These are phyloP conservation scores for Russula sp. DNA, from an alignment of 768 basidiomycete genomes.

Conservation along the genomic window DNA sequence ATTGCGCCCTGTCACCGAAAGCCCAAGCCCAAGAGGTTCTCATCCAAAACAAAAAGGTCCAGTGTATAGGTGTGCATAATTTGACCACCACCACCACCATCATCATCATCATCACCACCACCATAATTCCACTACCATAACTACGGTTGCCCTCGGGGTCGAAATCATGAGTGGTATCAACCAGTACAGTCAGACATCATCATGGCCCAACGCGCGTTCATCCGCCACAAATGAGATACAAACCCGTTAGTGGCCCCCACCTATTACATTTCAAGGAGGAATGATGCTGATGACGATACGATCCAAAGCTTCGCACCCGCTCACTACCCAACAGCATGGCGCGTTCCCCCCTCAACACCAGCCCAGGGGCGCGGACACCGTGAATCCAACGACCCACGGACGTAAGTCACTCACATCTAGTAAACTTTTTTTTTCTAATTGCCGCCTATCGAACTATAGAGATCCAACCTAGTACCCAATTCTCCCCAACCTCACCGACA, in stretches of 20 bases:
- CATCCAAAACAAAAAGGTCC: not conserved
- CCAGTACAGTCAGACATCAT: not conserved
- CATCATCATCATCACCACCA: not conserved
- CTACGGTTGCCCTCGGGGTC: not conserved
- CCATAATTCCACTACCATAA: not conserved
- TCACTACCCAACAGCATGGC: conserved; percentile 9
- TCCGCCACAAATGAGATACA: not conserved
- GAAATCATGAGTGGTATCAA: conserved; percentile 7
- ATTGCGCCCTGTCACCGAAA: not conserved
- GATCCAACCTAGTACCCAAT: not conserved
- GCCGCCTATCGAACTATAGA: not conserved
- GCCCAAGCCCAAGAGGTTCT: not conserved
- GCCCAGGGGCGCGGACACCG: not conserved
- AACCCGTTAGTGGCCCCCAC: not conserved
- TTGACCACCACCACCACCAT: not conserved
- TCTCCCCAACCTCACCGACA: not conserved
- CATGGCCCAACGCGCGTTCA: not conserved
- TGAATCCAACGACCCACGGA: not conserved
- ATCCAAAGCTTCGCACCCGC: not conserved
- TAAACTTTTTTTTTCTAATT: not conserved
- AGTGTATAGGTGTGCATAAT: not conserved
- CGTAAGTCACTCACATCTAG: conserved; percentile 5
- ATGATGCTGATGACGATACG: not conserved
- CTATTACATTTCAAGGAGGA: not conserved
- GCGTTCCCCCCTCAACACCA: not conserved